Conservation (phyloP, 2,329 filamentous ascomycete genomes). For the Paracorniculantispora psalliotae region DNA sequence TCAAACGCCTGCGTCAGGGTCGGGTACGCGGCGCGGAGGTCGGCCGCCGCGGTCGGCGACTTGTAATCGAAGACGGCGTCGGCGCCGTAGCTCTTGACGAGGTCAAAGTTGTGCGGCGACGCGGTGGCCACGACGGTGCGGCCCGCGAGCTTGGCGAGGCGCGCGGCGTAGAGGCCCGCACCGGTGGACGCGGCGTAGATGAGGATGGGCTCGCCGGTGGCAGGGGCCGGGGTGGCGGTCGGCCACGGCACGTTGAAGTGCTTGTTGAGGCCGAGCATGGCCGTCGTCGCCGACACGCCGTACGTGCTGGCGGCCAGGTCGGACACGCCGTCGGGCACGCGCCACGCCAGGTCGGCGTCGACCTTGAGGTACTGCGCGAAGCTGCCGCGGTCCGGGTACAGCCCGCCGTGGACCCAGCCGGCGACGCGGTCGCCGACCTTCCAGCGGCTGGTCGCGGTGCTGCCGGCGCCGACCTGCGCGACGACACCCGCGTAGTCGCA, state of each 20-base stretch:
- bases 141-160: constrained; percentile 36
- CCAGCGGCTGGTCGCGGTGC: constrained; percentile 13
- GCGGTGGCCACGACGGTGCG: constrained; percentile 38
- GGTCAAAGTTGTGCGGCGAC: constrained; percentile 35
- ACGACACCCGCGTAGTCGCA: constrained; percentile 30
- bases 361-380: constrained; percentile 25
- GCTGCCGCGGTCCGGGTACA: constrained; percentile 22
- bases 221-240: neutral
- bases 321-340: no score
- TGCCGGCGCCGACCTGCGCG: constrained; percentile 24
- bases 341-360: constrained; percentile 21
- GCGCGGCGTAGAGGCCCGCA: constrained; percentile 40
- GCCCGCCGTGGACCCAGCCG: constrained; percentile 22
- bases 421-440: constrained; percentile 21
- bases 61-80: constrained; percentile 37
- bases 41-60: constrained; percentile 13
- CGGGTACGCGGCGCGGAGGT: constrained; percentile 19
- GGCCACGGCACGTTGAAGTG: no score
- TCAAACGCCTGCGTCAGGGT: constrained; percentile 26
- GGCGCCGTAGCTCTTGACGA: constrained; percentile 37
- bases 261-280: no score
- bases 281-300: no score
- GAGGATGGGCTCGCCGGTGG: constrained; percentile 6
- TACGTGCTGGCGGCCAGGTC: no score
- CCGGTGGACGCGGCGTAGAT: constrained; percentile 44